Evolutionary conservation across 2,329 filamentous ascomycete species (phyloP).

Genomic region (Penicillium sp.): DNA sequence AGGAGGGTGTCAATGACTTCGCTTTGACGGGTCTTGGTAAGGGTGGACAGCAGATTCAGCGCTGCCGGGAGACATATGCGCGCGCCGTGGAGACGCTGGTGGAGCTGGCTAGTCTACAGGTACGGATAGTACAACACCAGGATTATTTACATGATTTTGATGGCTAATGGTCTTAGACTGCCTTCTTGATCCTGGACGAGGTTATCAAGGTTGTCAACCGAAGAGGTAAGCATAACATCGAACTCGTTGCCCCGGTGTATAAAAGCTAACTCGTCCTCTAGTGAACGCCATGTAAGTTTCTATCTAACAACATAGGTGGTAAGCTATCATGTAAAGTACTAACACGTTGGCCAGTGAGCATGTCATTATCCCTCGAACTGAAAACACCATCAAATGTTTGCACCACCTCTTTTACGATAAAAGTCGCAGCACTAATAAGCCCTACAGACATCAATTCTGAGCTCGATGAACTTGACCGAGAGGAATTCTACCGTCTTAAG

Average conservation of each 20-base stretch:
- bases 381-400: constrained; percentile 97
- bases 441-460: constrained; percentile 90
- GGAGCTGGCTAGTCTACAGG: constrained; percentile 87
- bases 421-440: constrained; percentile 3
- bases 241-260: background rate
- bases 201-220: constrained; percentile 99
- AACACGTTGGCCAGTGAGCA: constrained; percentile 41
- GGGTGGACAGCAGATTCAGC: constrained; percentile 94
- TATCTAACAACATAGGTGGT: background rate
- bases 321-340: constrained; percentile 6
- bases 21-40: constrained; percentile 93
- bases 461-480: constrained; percentile 92
- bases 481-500: constrained; percentile 97
- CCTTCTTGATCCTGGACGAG: constrained; percentile 96
- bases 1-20: constrained; percentile 92
- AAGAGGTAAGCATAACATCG: constrained; percentile 61
- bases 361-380: constrained; percentile 92
- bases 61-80: constrained; percentile 92
- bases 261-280: constrained; percentile 38
- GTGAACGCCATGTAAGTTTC: constrained; percentile 83
- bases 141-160: background rate
- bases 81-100: constrained; percentile 94
- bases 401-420: background rate
- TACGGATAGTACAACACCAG: constrained; percentile 28
- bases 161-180: constrained; percentile 59